phyloP scores from a whole-genome alignment of 805 yeast genomes.

The Candida tibetensis region DNA sequence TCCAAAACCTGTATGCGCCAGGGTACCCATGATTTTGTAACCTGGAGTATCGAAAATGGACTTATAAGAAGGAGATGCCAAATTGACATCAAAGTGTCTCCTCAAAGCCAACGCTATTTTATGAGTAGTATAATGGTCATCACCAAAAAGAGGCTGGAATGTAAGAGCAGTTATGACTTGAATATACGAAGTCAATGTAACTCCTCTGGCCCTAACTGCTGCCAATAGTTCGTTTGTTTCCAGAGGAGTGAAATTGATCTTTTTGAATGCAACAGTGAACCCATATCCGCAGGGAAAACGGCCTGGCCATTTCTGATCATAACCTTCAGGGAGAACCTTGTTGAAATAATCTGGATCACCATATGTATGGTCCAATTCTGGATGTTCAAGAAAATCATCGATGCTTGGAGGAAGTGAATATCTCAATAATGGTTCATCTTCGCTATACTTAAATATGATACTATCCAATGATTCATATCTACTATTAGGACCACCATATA shows the following conservation, averaged over 20 bases:
- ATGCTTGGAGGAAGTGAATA: constrained; percentile 35
- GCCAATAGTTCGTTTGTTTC: constrained; percentile 22
- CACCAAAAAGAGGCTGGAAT: constrained; percentile 28
- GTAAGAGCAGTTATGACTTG: constrained; percentile 24
- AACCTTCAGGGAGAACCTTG: constrained; percentile 18
- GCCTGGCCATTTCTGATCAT: constrained; percentile 29
- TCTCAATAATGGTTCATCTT: constrained; percentile 19
- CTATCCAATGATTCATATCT: constrained; percentile 4
- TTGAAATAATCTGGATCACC: constrained; percentile 25
- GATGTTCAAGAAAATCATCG: constrained; percentile 28
- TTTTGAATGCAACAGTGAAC: constrained; percentile 22
- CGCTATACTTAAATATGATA: constrained; percentile 19
- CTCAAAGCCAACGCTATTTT: constrained; percentile 35
- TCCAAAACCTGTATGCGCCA: constrained; percentile 32
- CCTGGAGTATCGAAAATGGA: constrained; percentile 14
- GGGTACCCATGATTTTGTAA: constrained; percentile 30
- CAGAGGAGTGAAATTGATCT: constrained; percentile 23
- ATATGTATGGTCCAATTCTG: constrained; percentile 22
- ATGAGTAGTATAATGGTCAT: constrained; percentile 20
- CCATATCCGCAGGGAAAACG: constrained; percentile 19
- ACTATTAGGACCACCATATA: constrained; percentile 10
- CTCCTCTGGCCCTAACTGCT: constrained; percentile 27
- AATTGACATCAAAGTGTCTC: constrained; percentile 18
- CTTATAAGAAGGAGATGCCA: constrained; percentile 15
- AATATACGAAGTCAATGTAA: constrained; percentile 34